Conservation (phyloP, 495 filamentous ascomycete genomes). For the Podospora fimiseda region DNA sequence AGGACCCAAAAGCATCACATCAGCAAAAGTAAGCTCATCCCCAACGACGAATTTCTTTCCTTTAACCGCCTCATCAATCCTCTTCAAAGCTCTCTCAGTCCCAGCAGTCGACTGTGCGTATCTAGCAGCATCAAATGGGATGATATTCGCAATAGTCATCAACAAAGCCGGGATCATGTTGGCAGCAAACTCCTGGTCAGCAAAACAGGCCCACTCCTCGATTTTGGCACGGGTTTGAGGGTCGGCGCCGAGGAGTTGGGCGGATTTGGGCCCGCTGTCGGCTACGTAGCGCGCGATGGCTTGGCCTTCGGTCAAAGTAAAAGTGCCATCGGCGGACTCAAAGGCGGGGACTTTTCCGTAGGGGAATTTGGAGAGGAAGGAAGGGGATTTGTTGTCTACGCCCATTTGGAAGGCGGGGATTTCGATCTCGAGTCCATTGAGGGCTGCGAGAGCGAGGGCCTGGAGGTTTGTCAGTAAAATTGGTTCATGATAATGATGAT, state of each 20-base stretch:
- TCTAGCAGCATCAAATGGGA: conserved; percentile 32
- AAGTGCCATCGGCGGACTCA: conserved; percentile 44
- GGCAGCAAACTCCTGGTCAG: conserved; percentile 39
- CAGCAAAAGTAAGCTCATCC: conserved; percentile 48
- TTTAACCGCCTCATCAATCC: conserved; percentile 38
- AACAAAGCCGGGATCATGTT: conserved; percentile 23
- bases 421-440: conserved; percentile 45
- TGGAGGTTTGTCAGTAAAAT: conserved; percentile 20
- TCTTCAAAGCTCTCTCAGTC: conserved; percentile 29
- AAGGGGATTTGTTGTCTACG: conserved; percentile 43
- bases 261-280: conserved; percentile 43
- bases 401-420: conserved; percentile 35
- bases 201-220: conserved; percentile 45
- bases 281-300: conserved; percentile 53
- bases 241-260: conserved; percentile 46
- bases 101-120: conserved; percentile 27
- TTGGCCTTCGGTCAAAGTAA: conserved; percentile 44
- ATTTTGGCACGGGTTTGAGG: conserved; percentile 42
- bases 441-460: conserved; percentile 45
- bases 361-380: conserved; percentile 56
- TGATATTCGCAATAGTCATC: conserved; percentile 33
- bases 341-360: conserved; percentile 55
- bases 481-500: neutral
- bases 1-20: conserved; percentile 41
- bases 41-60: conserved; percentile 41